These are phyloP conservation scores for Boletus tomentosulus DNA, from an alignment of 768 basidiomycete genomes.

Conservation along the genomic window DNA sequence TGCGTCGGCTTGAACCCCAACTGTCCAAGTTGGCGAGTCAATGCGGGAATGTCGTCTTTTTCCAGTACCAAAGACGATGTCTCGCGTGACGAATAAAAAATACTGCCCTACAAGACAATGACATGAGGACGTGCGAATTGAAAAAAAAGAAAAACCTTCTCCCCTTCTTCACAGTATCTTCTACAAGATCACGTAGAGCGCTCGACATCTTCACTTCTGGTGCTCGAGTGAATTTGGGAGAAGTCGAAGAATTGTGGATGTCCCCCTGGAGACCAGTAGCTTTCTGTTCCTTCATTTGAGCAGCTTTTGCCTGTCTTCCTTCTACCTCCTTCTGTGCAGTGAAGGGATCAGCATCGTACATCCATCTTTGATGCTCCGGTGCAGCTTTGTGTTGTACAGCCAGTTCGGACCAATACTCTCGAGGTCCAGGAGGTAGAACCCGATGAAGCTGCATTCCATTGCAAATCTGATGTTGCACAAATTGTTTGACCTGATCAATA, in stretches of 20 bases:
- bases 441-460: slow-evolving; percentile 70
- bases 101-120: slow-evolving; percentile 40
- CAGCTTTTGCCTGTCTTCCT: slow-evolving; percentile 56
- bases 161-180: slow-evolving; percentile 76
- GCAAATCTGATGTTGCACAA: slow-evolving; percentile 51
- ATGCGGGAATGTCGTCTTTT: slow-evolving; percentile 38
- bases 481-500: slow-evolving; percentile 6
- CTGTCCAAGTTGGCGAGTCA: slow-evolving; percentile 52
- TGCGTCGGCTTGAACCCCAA: slow-evolving; percentile 67
- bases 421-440: slow-evolving; percentile 76
- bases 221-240: slow-evolving; percentile 41
- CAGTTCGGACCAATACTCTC: slow-evolving; percentile 84
- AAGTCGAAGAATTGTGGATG: slow-evolving; percentile 16
- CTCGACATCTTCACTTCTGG: slow-evolving; percentile 85
- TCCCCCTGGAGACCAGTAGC: slow-evolving; percentile 7
- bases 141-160: slow-evolving; percentile 2
- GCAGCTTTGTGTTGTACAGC: slow-evolving; percentile 63
- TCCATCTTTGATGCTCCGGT: slow-evolving; percentile 75
- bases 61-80: slow-evolving; percentile 33
- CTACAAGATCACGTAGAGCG: slow-evolving; percentile 71
- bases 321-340: slow-evolving; percentile 64
- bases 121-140: background rate
- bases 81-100: slow-evolving; percentile 44
- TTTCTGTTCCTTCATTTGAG: slow-evolving; percentile 41
- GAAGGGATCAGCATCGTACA: slow-evolving; percentile 87